These are phyloP conservation scores for Microthyrium microscopicum DNA, from an alignment of 2,329 filamentous ascomycete species.

Conservation along the genomic window DNA sequence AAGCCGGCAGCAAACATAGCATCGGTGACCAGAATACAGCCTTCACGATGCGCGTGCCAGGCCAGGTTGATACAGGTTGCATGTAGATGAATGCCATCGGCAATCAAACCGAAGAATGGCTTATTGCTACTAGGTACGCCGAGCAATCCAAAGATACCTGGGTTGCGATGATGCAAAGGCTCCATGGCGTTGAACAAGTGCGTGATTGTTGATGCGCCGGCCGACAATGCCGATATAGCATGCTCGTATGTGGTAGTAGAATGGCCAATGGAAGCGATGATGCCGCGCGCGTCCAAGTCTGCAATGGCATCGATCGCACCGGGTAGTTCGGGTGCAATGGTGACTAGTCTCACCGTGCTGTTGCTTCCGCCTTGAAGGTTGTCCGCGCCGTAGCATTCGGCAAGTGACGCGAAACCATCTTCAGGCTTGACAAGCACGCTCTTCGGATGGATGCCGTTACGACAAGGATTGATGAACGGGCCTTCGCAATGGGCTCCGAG, in stretches of 20 bases:
- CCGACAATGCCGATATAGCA: conserved; percentile 51
- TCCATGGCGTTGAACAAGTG: conserved; percentile 92
- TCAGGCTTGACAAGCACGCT: conserved; percentile 50
- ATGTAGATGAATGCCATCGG: conserved; percentile 80
- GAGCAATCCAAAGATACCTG: conserved; percentile 74
- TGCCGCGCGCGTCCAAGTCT: conserved; percentile 45
- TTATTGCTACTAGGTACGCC: conserved; percentile 32
- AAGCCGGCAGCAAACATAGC: conserved; percentile 78
- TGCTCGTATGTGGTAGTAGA: conserved; percentile 78
- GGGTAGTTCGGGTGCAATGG: conserved; percentile 62
- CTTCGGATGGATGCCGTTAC: conserved; percentile 73
- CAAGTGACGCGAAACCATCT: conserved; percentile 46
- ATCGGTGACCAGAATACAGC: conserved; percentile 80
- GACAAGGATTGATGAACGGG: conserved; percentile 66
- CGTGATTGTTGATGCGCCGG: conserved; percentile 76
- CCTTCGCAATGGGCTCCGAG: conserved; percentile 85
- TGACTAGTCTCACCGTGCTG: conserved; percentile 56
- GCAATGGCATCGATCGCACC: conserved; percentile 56
- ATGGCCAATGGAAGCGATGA: conserved; percentile 70
- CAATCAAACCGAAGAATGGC: conserved; percentile 78
- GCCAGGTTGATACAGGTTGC: conserved; percentile 80
- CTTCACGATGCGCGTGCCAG: conserved; percentile 68
- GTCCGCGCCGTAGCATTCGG: conserved; percentile 52
- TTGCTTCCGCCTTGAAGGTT: conserved; percentile 38
- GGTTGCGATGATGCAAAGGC: conserved; percentile 78